Conservation (phyloP, 495 filamentous ascomycete species). For the Aspergillus carlsbadensis region DNA sequence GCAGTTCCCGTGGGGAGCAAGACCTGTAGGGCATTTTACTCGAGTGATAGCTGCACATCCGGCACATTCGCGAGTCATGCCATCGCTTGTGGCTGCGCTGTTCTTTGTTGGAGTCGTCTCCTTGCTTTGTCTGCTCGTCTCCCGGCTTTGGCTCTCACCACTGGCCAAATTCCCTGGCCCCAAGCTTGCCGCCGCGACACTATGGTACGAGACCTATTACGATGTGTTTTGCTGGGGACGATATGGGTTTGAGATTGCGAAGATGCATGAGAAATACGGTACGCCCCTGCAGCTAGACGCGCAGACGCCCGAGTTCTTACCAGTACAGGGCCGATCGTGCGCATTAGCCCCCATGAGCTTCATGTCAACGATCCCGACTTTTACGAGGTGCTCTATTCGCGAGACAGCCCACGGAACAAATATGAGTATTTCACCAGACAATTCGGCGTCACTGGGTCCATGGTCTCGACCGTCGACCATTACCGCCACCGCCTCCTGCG, state of each 20-base stretch:
- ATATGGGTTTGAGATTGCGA: slow-evolving; percentile 28
- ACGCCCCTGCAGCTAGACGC: background rate
- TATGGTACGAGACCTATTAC: slow-evolving; percentile 33
- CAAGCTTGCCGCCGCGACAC: slow-evolving; percentile 40
- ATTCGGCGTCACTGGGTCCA: slow-evolving; percentile 15
- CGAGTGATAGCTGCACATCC: no score
- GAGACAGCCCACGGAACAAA: slow-evolving; percentile 23
- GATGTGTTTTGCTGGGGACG: slow-evolving; percentile 21
- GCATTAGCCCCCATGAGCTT: slow-evolving; percentile 29
- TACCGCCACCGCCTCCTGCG: slow-evolving; percentile 26
- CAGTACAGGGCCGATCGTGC: slow-evolving; percentile 29
- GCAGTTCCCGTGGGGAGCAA: no score
- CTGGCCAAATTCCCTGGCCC: slow-evolving; percentile 48
- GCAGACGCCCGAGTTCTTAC: background rate
- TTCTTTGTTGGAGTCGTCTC: no score
- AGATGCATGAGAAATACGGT: slow-evolving; percentile 40
- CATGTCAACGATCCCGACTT: slow-evolving; percentile 28
- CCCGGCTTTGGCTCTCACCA: slow-evolving; percentile 41
- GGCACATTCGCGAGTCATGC: no score
- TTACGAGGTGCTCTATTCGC: slow-evolving; percentile 24
- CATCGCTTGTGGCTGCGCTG: no score
- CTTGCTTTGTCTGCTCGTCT: slow-evolving; percentile 23
- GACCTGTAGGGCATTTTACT: no score
- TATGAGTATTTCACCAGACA: slow-evolving; percentile 20
- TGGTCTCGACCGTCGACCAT: slow-evolving; percentile 25